Evolutionary conservation across 495 filamentous ascomycete species (phyloP).

Genomic region (Acidiella bohemica): DNA sequence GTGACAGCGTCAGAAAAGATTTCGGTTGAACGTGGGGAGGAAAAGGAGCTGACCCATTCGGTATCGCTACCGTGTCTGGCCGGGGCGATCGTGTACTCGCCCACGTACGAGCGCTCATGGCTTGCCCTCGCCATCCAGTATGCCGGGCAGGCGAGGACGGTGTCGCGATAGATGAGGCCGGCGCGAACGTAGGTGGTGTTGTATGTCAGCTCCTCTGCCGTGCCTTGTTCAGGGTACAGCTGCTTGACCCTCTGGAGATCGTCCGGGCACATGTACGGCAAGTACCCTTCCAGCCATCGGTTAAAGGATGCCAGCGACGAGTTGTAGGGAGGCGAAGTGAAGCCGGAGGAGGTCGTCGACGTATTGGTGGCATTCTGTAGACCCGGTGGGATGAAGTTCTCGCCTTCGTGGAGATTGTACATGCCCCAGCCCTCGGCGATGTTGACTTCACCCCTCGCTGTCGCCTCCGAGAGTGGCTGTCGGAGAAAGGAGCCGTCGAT

Average conservation of each 20-base stretch:
- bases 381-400: conserved; percentile 44
- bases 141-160: conserved; percentile 46
- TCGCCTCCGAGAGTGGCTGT: conserved; percentile 34
- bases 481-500: conserved; percentile 42
- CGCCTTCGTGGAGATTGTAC: conserved; percentile 48
- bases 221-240: conserved; percentile 35
- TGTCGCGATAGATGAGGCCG: conserved; percentile 43
- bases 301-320: conserved; percentile 34
- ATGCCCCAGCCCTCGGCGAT: conserved; percentile 37
- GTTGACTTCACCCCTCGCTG: conserved; percentile 30
- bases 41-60: conserved; percentile 34
- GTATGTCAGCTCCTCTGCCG: conserved; percentile 35
- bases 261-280: conserved; percentile 33
- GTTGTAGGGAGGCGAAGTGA: conserved; percentile 32
- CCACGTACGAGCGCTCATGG: conserved; percentile 35
- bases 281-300: conserved; percentile 38
- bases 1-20: no score
- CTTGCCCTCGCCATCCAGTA: conserved; percentile 42
- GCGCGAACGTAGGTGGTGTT: conserved; percentile 37
- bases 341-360: no score
- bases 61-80: conserved; percentile 48
- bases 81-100: conserved; percentile 46
- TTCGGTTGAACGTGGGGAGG: conserved; percentile 1
- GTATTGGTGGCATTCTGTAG: conserved; percentile 25
- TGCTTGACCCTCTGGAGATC: conserved; percentile 27